Base-by-base conservation (phyloP, 202 grass and related monocot species). In the Zizania palustris region DNA sequence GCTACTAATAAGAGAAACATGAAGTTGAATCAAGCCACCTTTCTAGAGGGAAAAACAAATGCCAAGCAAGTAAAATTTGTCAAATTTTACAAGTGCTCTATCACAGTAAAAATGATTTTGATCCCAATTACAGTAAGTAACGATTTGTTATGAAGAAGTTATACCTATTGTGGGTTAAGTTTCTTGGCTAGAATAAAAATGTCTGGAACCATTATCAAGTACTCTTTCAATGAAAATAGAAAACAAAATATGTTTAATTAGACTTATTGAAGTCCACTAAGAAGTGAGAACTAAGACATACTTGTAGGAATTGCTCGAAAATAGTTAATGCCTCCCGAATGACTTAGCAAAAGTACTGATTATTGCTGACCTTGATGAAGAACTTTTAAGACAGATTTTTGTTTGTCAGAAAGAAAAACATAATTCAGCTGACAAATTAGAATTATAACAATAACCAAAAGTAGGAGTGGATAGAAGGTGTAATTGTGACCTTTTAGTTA, bases 341-440 rank as follows among this genome's bases (percentile, higher is more conserved):
- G 39, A 40, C 38, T 43, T 42, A 55, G 48, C 45, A 65, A 20
- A 34, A 41, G 37, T 51, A 0, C 49, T 62, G 40, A 6, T n/a
- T 34, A 15, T 10, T 66, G 53, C 13, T 11, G 11, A 10, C 22
- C 37, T 11, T 0, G 62, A 75, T 91, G 88, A 4, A 97, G 90
- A 76, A 97, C 78, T 81, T 97, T 86, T 90, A 56, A 93, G 93
- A 90, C 93, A 97, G 66, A 97, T 89, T 69, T 88, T 93, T 13
- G 93, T 90, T 81, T 72, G 65, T 93, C 93, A 93, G 56, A 80
- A 89, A 81, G 67, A 41, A 76, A 64, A 79, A 45, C 4, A 57
- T 35, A 45, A 33, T 81, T 81, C 34, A 80, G 51, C 56, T 65
- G 22, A 50, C 3, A 62, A 48, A 16, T 16, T 50, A 72, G 65